phyloP scores from a whole-genome alignment of 2,329 filamentous ascomycete species.

The Aspergillus sojae region DNA sequence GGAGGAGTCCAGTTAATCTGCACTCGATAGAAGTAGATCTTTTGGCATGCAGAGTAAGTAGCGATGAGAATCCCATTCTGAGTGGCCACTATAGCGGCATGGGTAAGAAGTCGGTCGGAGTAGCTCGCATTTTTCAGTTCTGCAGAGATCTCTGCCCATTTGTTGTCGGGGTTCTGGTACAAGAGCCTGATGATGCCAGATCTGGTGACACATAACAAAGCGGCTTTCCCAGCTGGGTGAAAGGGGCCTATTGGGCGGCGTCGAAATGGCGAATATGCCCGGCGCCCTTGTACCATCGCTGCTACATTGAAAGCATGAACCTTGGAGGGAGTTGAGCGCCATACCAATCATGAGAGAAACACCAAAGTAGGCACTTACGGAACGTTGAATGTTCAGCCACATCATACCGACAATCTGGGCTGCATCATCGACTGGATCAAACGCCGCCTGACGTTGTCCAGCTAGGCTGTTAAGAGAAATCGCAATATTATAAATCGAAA shows the following conservation, averaged over 20 bases:
- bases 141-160: conserved; percentile 71
- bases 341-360: conserved; percentile 22
- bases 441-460: conserved; percentile 62
- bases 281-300: conserved; percentile 63
- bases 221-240: conserved; percentile 69
- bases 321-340: conserved; percentile 27
- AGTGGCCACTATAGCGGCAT: conserved; percentile 74
- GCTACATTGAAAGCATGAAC: conserved; percentile 59
- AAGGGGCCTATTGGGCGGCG: conserved; percentile 70
- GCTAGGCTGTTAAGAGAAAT: conserved; percentile 74
- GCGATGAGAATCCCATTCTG: conserved; percentile 57
- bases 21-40: conserved; percentile 74
- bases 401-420: conserved; percentile 79
- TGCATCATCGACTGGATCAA: conserved; percentile 73
- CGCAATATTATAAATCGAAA: conserved; percentile 72
- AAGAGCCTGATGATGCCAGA: conserved; percentile 74
- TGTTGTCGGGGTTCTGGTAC: conserved; percentile 73
- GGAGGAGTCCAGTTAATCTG: conserved; percentile 72
- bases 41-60: conserved; percentile 60
- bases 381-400: conserved; percentile 71
- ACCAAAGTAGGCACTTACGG: conserved; percentile 32
- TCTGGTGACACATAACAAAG: conserved; percentile 74
- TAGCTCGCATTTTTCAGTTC: conserved; percentile 74
- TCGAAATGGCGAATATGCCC: conserved; percentile 69
- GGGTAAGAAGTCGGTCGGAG: conserved; percentile 75